Base-by-base conservation (phyloP, 441 rosid genomes). In the Macaranga tanarius region DNA sequence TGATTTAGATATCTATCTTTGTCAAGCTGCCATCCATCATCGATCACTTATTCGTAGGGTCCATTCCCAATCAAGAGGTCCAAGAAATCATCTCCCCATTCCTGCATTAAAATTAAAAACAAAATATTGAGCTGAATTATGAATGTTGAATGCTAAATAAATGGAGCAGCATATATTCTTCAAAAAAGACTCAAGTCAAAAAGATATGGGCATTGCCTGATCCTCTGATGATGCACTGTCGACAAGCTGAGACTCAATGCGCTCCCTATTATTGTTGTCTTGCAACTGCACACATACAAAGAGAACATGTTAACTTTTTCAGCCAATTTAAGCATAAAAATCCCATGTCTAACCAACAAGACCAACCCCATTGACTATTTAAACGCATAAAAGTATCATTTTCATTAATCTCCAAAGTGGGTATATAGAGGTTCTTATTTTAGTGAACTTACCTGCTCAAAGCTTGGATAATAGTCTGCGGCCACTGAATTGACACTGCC, bases 51-150 rank as follows among this genome's bases (percentile, higher is more conserved):
- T 68, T 59, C 60, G 50, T 2, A 69, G 0, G 73, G 51, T 13
- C 28, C 77, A 63, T 55, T 70, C 51, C 40, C 69, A 57, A 87
- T 68, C 56, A 84, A 31, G 73, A 87, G 77, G 50, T 84, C 70
- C 65, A 81, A 0, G 79, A 88, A 83, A 15, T 80, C 90, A 8
- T 81, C 87, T 15, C 40, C 80, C 80, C 75, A 83, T 3, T 12
- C 77, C 97, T 89, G 83, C 67, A 83, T 25, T 10, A 8, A 55
- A 20, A 20, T 55, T 9, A 9, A 52, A 5, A 17, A 13, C 2
- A 10, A 16, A 51, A 45, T 5, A 34, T 4, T 34, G 38, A 31
- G 38, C 38, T 31, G 38, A 34, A 34, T 2, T 34, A 34, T 34
- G 38, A 34, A 34, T 34, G 38, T 5, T 5, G 38, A 34, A 3